Base-by-base conservation (phyloP, 306 rosid species). In the Malus sylvestris region DNA sequence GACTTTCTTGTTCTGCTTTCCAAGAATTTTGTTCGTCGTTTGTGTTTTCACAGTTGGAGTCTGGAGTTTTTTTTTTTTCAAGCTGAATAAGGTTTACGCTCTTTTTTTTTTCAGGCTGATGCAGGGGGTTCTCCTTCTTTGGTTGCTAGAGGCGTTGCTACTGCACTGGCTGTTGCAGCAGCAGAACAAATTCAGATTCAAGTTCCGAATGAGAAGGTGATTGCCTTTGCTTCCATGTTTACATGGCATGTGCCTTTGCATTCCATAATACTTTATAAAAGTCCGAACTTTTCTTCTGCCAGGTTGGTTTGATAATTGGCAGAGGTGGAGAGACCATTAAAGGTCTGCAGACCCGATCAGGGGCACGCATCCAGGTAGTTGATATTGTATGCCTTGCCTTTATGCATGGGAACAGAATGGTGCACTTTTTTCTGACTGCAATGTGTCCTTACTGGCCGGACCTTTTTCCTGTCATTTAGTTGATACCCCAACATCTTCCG, bases 291-390 rank as follows among this genome's bases (percentile, higher is more conserved):
- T 73, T 62, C 53, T 51, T 76, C 65, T 62, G 58, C 27, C 83
- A 96, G 99, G 99, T 96, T 75, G 98, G 99, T n/a, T 82, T 96
- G 86, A 92, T 96, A 76, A 96, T 96, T 53, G 99, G 99, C 78
- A 92, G 86, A 85, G 96, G 97, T 70, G 99, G 99, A 19, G 99
- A 96, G 85, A 96, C 99, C 70, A 96, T 96, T 75, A 96, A 89
- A 88, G 79, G 93, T 65, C 85, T 96, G 72, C 99, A 96, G 87
- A 88, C 99, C 67, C 87, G 84, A 85, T 88, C 99, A 13, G 98
- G 99, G 30, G 99, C 99, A 52, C 97, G 99, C 35, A 92, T 96
- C 80, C 99, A 96, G 99, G 99, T 96, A 89, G 89, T 90, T 82
- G 92, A 87, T 82, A 80, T 79, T 49, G 78, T 86, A 58, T 66